Evolutionary conservation across 495 filamentous ascomycete species (phyloP).

Genomic region (Cenococcum geophilum): DNA sequence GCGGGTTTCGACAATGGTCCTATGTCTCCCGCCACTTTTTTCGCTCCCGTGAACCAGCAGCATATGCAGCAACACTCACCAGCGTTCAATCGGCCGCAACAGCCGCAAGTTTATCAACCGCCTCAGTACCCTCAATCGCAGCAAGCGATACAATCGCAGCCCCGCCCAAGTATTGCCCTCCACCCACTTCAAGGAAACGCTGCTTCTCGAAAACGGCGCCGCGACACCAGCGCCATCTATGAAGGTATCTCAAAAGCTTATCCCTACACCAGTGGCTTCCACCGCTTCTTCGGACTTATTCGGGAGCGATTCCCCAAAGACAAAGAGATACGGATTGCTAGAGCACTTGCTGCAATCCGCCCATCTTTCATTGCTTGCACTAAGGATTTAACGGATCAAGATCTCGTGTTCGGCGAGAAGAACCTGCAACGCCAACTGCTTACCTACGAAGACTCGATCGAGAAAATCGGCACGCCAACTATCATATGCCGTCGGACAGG

Average conservation of each 20-base stretch:
- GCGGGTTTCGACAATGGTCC: constrained; percentile 30
- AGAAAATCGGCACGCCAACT: constrained; percentile 71
- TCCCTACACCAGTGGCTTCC: constrained; percentile 81
- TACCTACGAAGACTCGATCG: constrained; percentile 84
- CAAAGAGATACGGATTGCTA: constrained; percentile 71
- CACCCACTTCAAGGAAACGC: constrained; percentile 24
- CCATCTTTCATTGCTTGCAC: constrained; percentile 89
- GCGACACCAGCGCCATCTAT: constrained; percentile 81
- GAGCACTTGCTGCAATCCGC: constrained; percentile 79
- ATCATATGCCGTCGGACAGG: constrained; percentile 88
- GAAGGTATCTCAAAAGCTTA: constrained; percentile 83
- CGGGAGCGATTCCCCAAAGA: constrained; percentile 65
- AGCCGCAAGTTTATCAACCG: constrained; percentile 17
- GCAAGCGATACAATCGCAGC: constrained; percentile 17
- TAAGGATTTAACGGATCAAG: constrained; percentile 71
- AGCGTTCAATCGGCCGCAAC: constrained; percentile 14
- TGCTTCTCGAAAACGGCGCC: constrained; percentile 46
- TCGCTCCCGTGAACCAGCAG: constrained; percentile 27
- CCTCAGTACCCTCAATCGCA: constrained; percentile 32
- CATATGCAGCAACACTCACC: constrained; percentile 32
- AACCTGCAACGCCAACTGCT: constrained; percentile 88
- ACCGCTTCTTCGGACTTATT: constrained; percentile 76
- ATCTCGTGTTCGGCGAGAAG: constrained; percentile 96
- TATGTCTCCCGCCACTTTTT: constrained; percentile 32
- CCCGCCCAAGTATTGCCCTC: constrained; percentile 7